Evolutionary conservation across 306 rosid genomes (phyloP).

Genomic region (Quercus rubra): DNA sequence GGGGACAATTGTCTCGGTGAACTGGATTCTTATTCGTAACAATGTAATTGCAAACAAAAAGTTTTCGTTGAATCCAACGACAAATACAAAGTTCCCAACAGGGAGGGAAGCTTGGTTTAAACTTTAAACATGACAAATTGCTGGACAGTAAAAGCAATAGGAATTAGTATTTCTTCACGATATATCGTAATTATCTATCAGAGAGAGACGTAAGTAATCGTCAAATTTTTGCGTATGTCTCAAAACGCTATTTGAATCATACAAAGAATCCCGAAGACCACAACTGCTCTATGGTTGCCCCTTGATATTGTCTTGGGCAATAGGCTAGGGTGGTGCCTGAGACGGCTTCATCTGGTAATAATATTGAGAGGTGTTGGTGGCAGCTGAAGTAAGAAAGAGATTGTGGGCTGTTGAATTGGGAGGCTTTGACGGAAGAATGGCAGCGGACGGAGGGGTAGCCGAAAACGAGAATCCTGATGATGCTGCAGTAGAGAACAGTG

Average conservation of each 20-base stretch:
- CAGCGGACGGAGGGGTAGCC: conserved; percentile 57
- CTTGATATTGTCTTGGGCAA: neutral
- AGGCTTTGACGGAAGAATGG: conserved; percentile 45
- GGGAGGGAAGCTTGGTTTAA: neutral
- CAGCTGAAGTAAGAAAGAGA: conserved; percentile 53
- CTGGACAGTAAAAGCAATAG: conserved; percentile 4
- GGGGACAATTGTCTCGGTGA: no score
- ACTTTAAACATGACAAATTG: neutral
- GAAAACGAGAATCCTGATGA: conserved; percentile 99
- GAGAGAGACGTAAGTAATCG: conserved; percentile 22
- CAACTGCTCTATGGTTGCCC: neutral
- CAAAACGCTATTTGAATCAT: conserved; percentile 37
- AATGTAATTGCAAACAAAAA: neutral
- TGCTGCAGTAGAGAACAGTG: conserved; percentile 96
- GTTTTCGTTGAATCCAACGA: neutral
- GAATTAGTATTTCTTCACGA: conserved; percentile 12
- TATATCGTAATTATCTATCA: conserved; percentile 21
- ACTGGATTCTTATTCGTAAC: neutral
- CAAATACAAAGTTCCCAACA: neutral
- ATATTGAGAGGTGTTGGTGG: conserved; percentile 45
- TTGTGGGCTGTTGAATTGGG: conserved; percentile 39
- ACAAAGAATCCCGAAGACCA: conserved; percentile 33
- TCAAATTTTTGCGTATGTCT: conserved; percentile 29
- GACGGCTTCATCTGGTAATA: conserved; percentile 45
- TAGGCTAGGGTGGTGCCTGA: conserved; percentile 45